Evolutionary conservation across 176 grass and related monocot genomes (phyloP), one percentile per base, ranked within the genome.

Genomic region (Oryza glumipatula): DNA sequence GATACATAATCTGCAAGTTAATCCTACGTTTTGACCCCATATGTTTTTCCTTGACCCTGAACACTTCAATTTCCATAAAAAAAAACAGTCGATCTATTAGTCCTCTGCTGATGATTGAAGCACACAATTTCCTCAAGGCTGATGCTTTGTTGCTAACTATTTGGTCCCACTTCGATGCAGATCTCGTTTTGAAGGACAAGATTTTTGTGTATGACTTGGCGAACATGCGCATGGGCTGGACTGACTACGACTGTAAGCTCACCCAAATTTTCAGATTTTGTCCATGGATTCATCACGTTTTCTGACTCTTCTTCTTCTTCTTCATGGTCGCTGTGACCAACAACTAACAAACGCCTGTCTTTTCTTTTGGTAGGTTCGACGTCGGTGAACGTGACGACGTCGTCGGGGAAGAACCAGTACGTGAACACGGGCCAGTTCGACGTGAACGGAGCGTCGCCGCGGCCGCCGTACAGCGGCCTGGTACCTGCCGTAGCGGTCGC

Each of bases 131-230:
- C 68, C 15, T 16, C n/a, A 43, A 36, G 4, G 4, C 3, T 36
- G 35, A 5, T 36, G 80, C 56, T 86, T 82, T 77, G 9, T 58
- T 58, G 77, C 51, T 92, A 60, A 91, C 12, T 56, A 14, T 56
- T 71, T 70, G 12, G 47, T 30, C 21, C 51, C 71, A 33, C 33
- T 44, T 80, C 58, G 54, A 63, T 7, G 14, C 87, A 98, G 96
- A 98, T 90, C 73, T 98, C 82, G 91, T 98, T 83, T 71, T 98
- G 15, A 98, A 98, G 85, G 96, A 98, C 75, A 98, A 98, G 89
- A 94, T 98, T 87, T 87, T 98, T 46, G 96, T 98, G 66, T 98
- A 98, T 68, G 96, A 98, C 82, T 61, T 98, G 83, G 83, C 65
- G n/a, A 98, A 94, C 74, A 85, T 92, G 87, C 87, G 91, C 41